phyloP scores from a whole-genome alignment of 305 asterid species.

The Salvia sclarea region DNA sequence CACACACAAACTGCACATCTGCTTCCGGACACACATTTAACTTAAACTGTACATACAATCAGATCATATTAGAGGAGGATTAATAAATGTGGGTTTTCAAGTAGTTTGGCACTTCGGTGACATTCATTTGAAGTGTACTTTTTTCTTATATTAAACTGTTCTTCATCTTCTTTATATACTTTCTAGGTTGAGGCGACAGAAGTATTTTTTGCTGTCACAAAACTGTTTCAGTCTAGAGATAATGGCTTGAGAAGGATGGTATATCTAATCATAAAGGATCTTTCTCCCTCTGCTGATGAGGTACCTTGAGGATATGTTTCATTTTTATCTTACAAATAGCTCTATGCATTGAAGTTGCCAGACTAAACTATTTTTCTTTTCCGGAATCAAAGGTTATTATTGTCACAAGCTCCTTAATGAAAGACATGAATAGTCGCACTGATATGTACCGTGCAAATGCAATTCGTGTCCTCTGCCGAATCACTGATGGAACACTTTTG shows the following conservation, averaged over 20 bases:
- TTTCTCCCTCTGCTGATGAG: conserved; percentile 93
- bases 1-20: conserved; percentile 11
- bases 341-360: conserved; percentile 28
- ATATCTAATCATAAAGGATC: conserved; percentile 86
- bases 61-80: background rate
- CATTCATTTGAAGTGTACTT: background rate
- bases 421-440: conserved; percentile 96
- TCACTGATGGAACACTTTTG: conserved; percentile 86
- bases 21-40: background rate
- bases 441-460: conserved; percentile 97
- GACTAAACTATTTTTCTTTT: conserved; percentile 35
- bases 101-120: background rate
- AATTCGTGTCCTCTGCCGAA: conserved; percentile 87
- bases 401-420: conserved; percentile 95
- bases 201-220: conserved; percentile 90
- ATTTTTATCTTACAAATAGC: conserved; percentile 4
- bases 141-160: conserved; percentile 2
- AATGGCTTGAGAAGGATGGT: conserved; percentile 95
- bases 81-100: background rate
- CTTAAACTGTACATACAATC: background rate
- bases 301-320: conserved; percentile 38
- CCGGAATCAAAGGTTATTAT: conserved; percentile 71
- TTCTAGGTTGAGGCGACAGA: conserved; percentile 82
- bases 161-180: conserved; percentile 25
- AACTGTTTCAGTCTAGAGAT: conserved; percentile 90